Evolutionary conservation across 2,329 filamentous ascomycete species (phyloP).

Genomic region (Myriosclerotinia duriaeana): DNA sequence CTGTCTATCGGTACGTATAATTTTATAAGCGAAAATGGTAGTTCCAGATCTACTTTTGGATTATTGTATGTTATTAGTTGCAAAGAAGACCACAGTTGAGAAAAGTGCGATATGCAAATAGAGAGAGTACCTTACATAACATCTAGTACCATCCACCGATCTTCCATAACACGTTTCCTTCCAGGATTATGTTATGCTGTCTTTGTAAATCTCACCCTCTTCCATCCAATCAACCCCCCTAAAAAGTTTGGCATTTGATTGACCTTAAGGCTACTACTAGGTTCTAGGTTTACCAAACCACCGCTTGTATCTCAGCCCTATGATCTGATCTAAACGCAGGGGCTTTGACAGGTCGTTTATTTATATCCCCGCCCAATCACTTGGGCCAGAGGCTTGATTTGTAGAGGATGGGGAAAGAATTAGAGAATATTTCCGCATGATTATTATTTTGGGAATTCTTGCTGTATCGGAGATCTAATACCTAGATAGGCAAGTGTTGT

Average conservation of each 20-base stretch:
- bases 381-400: background rate
- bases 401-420: too few relatives aligned
- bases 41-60: background rate
- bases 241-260: background rate
- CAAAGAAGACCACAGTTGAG: background rate
- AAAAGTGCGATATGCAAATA: background rate
- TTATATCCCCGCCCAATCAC: conserved; percentile 19
- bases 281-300: conserved; percentile 10
- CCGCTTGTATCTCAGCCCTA: conserved; percentile 21
- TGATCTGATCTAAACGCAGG: conserved; percentile 18
- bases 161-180: conserved; percentile 22
- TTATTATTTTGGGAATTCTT: background rate
- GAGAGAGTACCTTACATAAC: conserved; percentile 18
- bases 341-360: conserved; percentile 21
- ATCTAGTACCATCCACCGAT: conserved; percentile 12
- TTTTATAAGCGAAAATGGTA: background rate
- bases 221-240: conserved; percentile 5
- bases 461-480: background rate
- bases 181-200: conserved; percentile 12
- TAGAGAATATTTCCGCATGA: background rate
- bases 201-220: conserved; percentile 8
- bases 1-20: background rate
- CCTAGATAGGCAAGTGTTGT: background rate
- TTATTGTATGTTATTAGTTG: background rate
- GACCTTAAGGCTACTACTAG: conserved; percentile 3